These are phyloP conservation scores for Fusarium tricinctum DNA, from an alignment of 2,329 filamentous ascomycete genomes.

Conservation along the genomic window DNA sequence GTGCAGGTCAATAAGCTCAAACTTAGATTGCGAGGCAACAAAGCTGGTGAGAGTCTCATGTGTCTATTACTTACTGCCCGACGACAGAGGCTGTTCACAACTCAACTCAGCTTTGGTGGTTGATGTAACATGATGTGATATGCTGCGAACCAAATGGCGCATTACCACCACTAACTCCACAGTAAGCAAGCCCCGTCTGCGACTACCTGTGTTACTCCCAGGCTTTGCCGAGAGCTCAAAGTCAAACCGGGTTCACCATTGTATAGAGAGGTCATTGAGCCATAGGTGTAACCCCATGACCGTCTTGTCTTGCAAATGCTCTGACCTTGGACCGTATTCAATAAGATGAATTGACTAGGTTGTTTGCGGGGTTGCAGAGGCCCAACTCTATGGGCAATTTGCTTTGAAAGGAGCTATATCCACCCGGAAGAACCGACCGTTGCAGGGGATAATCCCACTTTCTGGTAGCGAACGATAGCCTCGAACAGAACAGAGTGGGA, in stretches of 20 bases:
- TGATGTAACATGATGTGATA: constrained; percentile 34
- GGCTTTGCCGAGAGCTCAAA: constrained; percentile 14
- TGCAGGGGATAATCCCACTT: constrained; percentile 29
- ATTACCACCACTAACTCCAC: constrained; percentile 31
- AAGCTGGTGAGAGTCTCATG: constrained; percentile 5
- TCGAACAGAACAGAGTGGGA: constrained; percentile 19
- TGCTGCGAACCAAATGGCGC: constrained; percentile 27
- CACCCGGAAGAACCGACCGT: constrained; percentile 28
- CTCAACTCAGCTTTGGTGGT: constrained; percentile 21
- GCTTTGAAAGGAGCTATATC: constrained; percentile 26
- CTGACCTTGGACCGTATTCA: constrained; percentile 24
- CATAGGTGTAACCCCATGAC: constrained; percentile 29
- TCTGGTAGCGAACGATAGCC: constrained; percentile 37
- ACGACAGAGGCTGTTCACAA: constrained; percentile 10
- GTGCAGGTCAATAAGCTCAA: constrained; percentile 27
- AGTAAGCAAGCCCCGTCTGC: constrained; percentile 11
- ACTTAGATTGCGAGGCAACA: constrained; percentile 13
- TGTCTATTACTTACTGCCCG: constrained; percentile 11
- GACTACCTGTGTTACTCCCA: constrained; percentile 3
- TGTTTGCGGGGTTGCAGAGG: constrained; percentile 36
- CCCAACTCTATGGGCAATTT: constrained; percentile 37
- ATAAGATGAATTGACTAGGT: constrained; percentile 36
- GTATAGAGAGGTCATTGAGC: constrained; percentile 13
- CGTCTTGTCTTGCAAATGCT: constrained; percentile 22
- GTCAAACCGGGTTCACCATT: constrained; percentile 8